Base-by-base conservation (phyloP, 192 early-diverging fungal species). In the Backusella westeae region DNA sequence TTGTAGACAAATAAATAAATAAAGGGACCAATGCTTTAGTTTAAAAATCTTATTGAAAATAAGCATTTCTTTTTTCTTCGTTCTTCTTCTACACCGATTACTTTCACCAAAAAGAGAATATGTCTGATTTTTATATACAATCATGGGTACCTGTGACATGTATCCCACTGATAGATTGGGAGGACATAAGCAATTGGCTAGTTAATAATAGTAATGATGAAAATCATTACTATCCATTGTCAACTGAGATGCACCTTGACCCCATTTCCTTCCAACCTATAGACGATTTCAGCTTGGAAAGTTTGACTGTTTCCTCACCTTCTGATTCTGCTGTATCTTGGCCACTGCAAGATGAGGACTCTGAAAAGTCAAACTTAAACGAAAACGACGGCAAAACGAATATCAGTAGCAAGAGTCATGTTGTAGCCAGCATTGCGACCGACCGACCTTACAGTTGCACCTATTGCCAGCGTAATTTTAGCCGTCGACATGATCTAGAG, bases 401-500 rank as follows among this genome's bases (percentile, higher is more conserved):
- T 29, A 26, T 23, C 21, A 63, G 8, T 63, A 10, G 12, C 56
- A 63, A 29, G 8, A 63, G 2, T 23, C 10, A 23, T 63, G 0
- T 29, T 29, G n/a, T 12, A 12, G 14, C 56, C 1, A 63, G 3
- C 10, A 63, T 4, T 9, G 26, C 23, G 5, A 26, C 23, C 3
- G 5, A 17, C 23, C 70, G 70, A 6, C 42, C 70, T 1, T 52
- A 46, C 42, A 42, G 9, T 21, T 77, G 75, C 19, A 29, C 29
- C 15, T 49, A 71, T n/a, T 77, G 75, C 5, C 42, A 77, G 23
- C 52, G 75, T 19, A 38, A 23, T 32, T 77, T 77, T 34, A 63
- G 53, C n/a, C 69, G 75, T 14, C 34, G 75, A 14, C 75, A 77
- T 77, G 75, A 77, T 65, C 53, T 77, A 14, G 75, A 77, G 56